A percentile compares a stretch with the other conserved stretches of the same genome.
Evolutionary conservation across 202 grass and related monocot genomes (phyloP).

Genomic region (Panicum virgatum): DNA sequence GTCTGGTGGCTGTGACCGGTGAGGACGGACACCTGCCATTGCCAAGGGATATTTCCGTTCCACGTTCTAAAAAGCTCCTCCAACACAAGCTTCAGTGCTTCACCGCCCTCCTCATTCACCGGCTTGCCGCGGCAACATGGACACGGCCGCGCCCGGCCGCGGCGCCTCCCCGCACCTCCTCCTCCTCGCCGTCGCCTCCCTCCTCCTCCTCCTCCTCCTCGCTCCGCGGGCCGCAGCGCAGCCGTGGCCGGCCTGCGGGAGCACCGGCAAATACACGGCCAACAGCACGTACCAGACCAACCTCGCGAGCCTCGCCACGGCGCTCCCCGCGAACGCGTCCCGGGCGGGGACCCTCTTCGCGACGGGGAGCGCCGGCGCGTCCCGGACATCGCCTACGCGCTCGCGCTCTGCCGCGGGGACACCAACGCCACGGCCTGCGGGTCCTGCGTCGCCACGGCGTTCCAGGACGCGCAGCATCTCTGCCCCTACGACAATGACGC

Average conservation of each 20-base stretch:
- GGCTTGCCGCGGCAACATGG: neutral
- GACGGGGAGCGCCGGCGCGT: neutral
- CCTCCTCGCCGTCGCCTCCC: neutral
- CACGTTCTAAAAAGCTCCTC: too few relatives aligned
- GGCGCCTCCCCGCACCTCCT: neutral
- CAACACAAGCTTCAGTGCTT: too few relatives aligned
- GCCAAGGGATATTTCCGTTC: too few relatives aligned
- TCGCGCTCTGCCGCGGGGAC: conserved; percentile 64
- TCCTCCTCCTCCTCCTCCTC: neutral
- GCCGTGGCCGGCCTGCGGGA: neutral
- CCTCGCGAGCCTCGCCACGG: conserved; percentile 13
- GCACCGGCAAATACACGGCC: conserved; percentile 28
- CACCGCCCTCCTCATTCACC: neutral
- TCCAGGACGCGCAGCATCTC: conserved; percentile 43
- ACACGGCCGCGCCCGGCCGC: neutral
- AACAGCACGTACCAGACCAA: conserved; percentile 50
- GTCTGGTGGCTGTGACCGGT: too few relatives aligned
- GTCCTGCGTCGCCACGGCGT: conserved; percentile 28
- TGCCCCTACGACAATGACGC: conserved; percentile 40
- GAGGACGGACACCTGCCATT: too few relatives aligned
- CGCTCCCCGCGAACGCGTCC: conserved; percentile 31
- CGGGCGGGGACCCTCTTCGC: conserved; percentile 28
- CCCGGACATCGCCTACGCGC: conserved; percentile 42
- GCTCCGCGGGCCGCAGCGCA: neutral
- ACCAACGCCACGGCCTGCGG: conserved; percentile 36